Base-by-base conservation (phyloP, 148 eudicot species). In the Spergularia marina region DNA sequence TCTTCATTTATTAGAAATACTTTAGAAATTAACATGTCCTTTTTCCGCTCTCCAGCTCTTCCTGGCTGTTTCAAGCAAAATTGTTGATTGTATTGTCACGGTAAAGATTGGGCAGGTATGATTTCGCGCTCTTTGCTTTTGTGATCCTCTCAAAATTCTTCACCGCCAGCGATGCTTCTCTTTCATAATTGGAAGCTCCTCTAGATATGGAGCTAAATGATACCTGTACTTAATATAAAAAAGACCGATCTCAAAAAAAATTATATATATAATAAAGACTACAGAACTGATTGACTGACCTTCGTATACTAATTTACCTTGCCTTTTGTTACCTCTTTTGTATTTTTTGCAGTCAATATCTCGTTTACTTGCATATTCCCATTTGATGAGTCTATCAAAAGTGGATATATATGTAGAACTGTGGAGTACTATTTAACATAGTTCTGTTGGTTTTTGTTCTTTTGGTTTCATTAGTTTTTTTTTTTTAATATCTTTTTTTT, bases 61-160 rank as follows among this genome's bases (percentile, higher is more conserved):
- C 81, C 53, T 77, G 69, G 72, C 78, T 16, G 79, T 79, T 23
- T 84, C 96, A 53, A 86, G 88, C 20, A 88, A 90, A 81, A 78
- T 94, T 61, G 78, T 87, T 71, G 89, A 91, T 16, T 89, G 92
- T 82, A 82, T 94, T 44, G 76, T 76, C 55, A 84, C 85, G 52
- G 79, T 92, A 23, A 91, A 94, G 85, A 94, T 94, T 73, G 91
- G 84, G 53, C 98, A 94, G 97, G 98, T 89, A 78, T 52, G 65
- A 56, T 21, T 16, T 54, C 54, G 5, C 40, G 55, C 56, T 49
- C n/a, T 53, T 36, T 55, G 54, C 20, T 65, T 56, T 44, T 65
- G 9, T 53, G 21, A 57, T 41, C 30, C 54, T 18, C 72, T 15
- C 3, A 44, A 44, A 6, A 6, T 6, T 44, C 36, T 30, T 30